Evolutionary conservation across 192 early-diverging fungal genomes (phyloP).

Genomic region (Pilaira anomala): DNA sequence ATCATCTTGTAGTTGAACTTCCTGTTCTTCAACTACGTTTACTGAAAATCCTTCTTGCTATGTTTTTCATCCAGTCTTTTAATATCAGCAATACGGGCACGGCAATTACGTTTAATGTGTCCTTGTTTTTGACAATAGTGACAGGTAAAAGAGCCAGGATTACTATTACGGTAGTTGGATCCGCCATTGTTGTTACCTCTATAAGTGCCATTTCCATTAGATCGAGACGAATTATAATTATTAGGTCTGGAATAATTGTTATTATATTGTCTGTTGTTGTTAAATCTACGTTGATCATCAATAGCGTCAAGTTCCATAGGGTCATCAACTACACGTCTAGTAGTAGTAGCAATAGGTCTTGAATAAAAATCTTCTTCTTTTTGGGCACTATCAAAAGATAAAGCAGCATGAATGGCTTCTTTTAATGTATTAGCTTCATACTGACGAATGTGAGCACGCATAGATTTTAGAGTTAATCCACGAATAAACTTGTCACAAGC

Average conservation of each 20-base stretch:
- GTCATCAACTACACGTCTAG: neutral
- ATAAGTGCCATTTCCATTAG: neutral
- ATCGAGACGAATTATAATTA: neutral
- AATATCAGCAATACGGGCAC: neutral
- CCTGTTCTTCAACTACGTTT: conserved; percentile 4
- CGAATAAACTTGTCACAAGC: neutral
- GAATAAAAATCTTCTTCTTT: neutral
- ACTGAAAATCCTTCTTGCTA: conserved; percentile 12
- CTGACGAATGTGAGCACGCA: neutral
- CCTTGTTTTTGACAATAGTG: conserved; percentile 1
- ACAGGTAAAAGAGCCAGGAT: neutral
- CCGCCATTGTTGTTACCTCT: neutral
- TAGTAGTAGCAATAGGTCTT: neutral
- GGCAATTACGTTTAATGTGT: conserved; percentile 6
- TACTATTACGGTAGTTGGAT: neutral
- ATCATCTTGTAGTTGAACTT: neutral
- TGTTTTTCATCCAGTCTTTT: neutral
- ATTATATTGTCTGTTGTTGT: neutral
- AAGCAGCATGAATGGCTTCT: neutral
- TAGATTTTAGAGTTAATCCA: neutral
- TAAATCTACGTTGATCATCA: neutral
- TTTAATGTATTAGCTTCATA: neutral
- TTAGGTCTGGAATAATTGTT: neutral
- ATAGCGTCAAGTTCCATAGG: neutral
- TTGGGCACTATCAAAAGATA: neutral